phyloP scores from a whole-genome alignment of 805 yeast genomes.

The Kluyveromyces starmeri region DNA sequence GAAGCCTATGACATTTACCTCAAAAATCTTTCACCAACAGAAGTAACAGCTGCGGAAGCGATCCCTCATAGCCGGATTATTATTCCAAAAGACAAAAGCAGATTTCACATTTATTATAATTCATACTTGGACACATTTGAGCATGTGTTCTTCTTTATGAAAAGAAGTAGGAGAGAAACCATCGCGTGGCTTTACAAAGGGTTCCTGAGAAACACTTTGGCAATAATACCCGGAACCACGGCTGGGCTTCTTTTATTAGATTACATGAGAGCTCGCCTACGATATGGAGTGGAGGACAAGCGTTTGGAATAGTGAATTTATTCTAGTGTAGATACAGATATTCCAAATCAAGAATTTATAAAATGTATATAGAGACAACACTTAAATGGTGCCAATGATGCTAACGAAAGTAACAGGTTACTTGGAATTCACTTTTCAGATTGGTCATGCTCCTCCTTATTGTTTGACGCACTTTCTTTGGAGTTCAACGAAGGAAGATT shows the following conservation, averaged over 20 bases:
- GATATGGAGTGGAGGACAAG: conserved; percentile 7
- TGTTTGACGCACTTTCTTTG: no score
- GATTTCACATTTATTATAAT: conserved; percentile 46
- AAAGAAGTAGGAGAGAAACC: conserved; percentile 19
- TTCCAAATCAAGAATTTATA: no score
- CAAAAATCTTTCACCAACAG: conserved; percentile 5
- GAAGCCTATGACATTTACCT: conserved; percentile 67
- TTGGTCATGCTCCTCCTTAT: no score
- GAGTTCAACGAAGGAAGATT: no score
- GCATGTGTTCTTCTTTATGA: conserved; percentile 46
- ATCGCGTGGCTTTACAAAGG: conserved; percentile 70
- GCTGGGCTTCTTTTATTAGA: conserved; percentile 81
- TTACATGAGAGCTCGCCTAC: conserved; percentile 48
- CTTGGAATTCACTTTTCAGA: no score
- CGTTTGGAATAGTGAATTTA: conserved; percentile 2
- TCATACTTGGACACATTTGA: conserved; percentile 70
- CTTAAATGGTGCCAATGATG: no score
- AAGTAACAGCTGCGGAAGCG: neutral
- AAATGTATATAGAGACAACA: no score
- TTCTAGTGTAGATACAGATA: no score
- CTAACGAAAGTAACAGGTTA: no score
- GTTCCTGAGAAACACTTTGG: conserved; percentile 57
- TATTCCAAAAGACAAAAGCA: conserved; percentile 13
- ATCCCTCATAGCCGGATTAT: conserved; percentile 8
- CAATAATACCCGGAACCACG: conserved; percentile 82